These are phyloP conservation scores for Magnaporthiopsis rhizophila DNA, from an alignment of 2,329 filamentous ascomycete species.

Conservation along the genomic window DNA sequence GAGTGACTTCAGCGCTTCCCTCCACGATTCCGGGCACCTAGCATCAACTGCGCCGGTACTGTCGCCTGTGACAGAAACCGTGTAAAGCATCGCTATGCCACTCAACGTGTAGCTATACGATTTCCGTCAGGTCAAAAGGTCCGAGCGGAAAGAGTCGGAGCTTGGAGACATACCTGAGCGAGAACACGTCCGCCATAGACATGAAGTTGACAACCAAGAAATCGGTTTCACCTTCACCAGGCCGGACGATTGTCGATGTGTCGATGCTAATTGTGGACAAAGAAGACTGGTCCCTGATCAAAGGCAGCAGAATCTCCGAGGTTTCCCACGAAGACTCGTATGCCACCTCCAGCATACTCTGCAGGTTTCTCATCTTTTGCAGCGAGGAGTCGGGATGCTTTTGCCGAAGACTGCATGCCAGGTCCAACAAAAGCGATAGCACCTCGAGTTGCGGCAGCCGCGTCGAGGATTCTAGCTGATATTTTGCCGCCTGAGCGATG, in stretches of 20 bases:
- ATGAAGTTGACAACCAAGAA: slow-evolving; percentile 53
- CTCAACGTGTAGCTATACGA: slow-evolving; percentile 43
- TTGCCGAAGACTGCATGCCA: slow-evolving; percentile 60
- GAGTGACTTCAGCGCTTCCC: slow-evolving; percentile 24
- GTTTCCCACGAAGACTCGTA: slow-evolving; percentile 37
- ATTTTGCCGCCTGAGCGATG: slow-evolving; percentile 64
- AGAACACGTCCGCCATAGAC: slow-evolving; percentile 49
- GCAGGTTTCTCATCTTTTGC: slow-evolving; percentile 54
- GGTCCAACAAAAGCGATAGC: slow-evolving; percentile 59
- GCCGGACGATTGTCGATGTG: slow-evolving; percentile 44
- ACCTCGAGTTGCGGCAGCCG: slow-evolving; percentile 59
- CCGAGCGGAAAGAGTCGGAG: neutral
- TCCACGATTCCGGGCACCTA: slow-evolving; percentile 24
- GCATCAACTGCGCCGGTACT: slow-evolving; percentile 18
- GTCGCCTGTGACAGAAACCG: slow-evolving; percentile 27
- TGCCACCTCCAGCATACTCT: slow-evolving; percentile 52
- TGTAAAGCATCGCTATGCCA: slow-evolving; percentile 36
- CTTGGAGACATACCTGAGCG: slow-evolving; percentile 39
- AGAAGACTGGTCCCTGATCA: slow-evolving; percentile 41
- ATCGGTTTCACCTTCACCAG: slow-evolving; percentile 40
- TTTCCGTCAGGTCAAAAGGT: slow-evolving; percentile 11
- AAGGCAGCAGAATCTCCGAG: slow-evolving; percentile 45
- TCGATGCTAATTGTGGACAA: slow-evolving; percentile 47
- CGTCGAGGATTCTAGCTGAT: slow-evolving; percentile 58
- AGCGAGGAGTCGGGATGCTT: slow-evolving; percentile 48